Percentiles rank a stretch among this genome's conserved stretches.
These are phyloP conservation scores for Phytophthora lateralis DNA, from an alignment of 352 stramenopile genomes.

Conservation along the genomic window DNA sequence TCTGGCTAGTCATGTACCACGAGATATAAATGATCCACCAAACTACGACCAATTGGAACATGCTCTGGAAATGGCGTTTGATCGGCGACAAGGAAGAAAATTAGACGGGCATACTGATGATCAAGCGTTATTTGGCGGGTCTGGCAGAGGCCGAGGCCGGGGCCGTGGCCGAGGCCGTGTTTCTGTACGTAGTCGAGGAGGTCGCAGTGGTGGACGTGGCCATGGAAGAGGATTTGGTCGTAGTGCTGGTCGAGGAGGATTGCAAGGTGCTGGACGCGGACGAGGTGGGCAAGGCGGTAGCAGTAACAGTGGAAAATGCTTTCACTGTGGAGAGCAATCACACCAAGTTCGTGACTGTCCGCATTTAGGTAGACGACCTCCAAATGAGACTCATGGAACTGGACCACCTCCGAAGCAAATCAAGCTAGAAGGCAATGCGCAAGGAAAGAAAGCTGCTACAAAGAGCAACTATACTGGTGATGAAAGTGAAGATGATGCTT, in stretches of 20 bases:
- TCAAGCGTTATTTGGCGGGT: too few species aligned
- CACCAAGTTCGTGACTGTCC: conserved; percentile 11
- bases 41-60: conserved; percentile 17
- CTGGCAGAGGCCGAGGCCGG: neutral
- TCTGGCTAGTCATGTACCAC: conserved; percentile 10
- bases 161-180: neutral
- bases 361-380: conserved; percentile 8
- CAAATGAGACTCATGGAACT: neutral
- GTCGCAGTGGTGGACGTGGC: conserved; percentile 2
- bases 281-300: neutral
- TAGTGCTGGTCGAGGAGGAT: neutral
- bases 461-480: neutral
- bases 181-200: neutral
- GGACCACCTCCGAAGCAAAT: neutral
- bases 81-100: conserved; percentile 5
- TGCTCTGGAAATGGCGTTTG: conserved; percentile 15
- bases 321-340: neutral
- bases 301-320: neutral
- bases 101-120: conserved; percentile 1
- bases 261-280: neutral
- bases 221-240: neutral
- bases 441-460: neutral
- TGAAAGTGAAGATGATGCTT: neutral
- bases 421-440: neutral
- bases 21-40: conserved; percentile 8